A percentile compares a stretch with the other conserved stretches of the same genome.
phyloP scores from a whole-genome alignment of 257 asterid genomes.

The Solanum piurae region DNA sequence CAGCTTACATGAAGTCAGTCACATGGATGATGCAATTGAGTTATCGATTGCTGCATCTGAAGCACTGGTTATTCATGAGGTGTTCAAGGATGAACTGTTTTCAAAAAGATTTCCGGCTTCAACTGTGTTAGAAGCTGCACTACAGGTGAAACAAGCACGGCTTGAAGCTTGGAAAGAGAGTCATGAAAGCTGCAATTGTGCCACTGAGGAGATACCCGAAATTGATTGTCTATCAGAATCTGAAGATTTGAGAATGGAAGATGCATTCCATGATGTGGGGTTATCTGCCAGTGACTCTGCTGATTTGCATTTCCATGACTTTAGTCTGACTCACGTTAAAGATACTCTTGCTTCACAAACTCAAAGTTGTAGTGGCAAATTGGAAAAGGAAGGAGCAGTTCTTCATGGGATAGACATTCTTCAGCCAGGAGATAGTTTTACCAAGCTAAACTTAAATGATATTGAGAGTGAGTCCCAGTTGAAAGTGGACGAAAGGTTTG shows the following conservation, averaged over 20 bases:
- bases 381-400: constrained; percentile 8
- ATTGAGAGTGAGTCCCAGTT: constrained; percentile 9
- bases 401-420: constrained; percentile 16
- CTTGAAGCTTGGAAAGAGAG: constrained; percentile 31
- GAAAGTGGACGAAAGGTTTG: constrained; percentile 11
- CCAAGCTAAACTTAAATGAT: constrained; percentile 4
- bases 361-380: constrained; percentile 9
- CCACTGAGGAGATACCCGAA: constrained; percentile 18
- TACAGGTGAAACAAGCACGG: constrained; percentile 70
- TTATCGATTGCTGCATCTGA: constrained; percentile 79
- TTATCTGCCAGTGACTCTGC: constrained; percentile 9
- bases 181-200: constrained; percentile 3
- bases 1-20: constrained; percentile 25
- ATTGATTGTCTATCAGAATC: constrained; percentile 38
- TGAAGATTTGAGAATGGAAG: constrained; percentile 58
- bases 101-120: constrained; percentile 32
- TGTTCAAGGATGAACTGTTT: constrained; percentile 23
- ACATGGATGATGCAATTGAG: constrained; percentile 35
- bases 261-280: constrained; percentile 61
- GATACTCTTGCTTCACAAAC: constrained; percentile 39
- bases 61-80: constrained; percentile 65
- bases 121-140: constrained; percentile 69
- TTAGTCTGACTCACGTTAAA: constrained; percentile 46
- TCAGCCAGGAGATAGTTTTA: constrained; percentile 11
- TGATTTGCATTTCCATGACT: constrained; percentile 15